A percentile compares a stretch with the other conserved stretches of the same genome.
phyloP scores from a whole-genome alignment of 192 early-diverging fungal genomes.

The Gaertneriomyces sp. region DNA sequence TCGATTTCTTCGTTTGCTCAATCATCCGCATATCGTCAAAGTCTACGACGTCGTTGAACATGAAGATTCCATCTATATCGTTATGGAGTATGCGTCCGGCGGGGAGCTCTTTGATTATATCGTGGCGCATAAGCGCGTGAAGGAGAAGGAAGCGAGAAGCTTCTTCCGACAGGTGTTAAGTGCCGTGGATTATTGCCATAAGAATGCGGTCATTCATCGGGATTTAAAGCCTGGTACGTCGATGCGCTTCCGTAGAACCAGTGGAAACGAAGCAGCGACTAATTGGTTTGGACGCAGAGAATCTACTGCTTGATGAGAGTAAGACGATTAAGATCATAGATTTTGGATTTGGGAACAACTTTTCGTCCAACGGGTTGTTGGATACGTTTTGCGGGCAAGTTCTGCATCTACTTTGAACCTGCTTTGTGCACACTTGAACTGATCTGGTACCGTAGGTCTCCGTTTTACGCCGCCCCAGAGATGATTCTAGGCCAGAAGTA shows the following conservation, averaged over 20 bases:
- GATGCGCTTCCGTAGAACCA: not conserved
- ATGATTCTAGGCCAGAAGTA: conserved; percentile 79
- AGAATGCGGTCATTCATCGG: conserved; percentile 65
- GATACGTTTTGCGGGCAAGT: conserved; percentile 61
- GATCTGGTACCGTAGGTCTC: conserved; percentile 41
- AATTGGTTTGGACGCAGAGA: conserved; percentile 46
- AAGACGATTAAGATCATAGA: conserved; percentile 82
- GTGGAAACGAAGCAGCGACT: not conserved
- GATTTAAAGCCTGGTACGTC: conserved; percentile 68
- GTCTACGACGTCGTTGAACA: conserved; percentile 95
- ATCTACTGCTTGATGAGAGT: conserved; percentile 72
- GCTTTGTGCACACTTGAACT: conserved; percentile 56
- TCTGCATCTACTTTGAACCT: conserved; percentile 44
- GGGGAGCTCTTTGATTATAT: conserved; percentile 89
- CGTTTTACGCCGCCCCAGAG: conserved; percentile 83
- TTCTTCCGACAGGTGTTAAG: conserved; percentile 83
- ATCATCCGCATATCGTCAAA: conserved; percentile 88
- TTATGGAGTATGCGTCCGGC: conserved; percentile 94
- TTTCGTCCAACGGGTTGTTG: conserved; percentile 39
- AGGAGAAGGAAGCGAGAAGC: conserved; percentile 79
- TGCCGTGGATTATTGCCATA: conserved; percentile 57
- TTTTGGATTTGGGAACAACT: conserved; percentile 80
- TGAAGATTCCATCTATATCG: conserved; percentile 91
- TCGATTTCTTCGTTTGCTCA: conserved; percentile 78
- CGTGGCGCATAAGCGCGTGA: conserved; percentile 70